A percentile compares a stretch with the other conserved stretches of the same genome.
Conservation (phyloP, 352 stramenopile species). For the Thalassiosira livingstoniorum region DNA sequence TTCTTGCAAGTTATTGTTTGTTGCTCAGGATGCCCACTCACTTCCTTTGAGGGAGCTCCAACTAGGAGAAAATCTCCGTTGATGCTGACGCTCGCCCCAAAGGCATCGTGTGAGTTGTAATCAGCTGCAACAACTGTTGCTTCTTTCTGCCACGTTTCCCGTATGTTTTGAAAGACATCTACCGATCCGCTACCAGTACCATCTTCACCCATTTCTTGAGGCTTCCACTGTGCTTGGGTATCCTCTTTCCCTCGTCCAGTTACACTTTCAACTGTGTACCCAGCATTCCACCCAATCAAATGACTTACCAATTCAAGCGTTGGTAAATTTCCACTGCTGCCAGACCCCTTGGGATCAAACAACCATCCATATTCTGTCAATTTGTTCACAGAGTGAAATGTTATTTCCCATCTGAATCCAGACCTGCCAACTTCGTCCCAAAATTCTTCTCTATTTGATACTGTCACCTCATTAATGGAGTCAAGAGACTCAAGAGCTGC, state of each 20-base stretch:
- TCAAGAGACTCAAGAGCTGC: slow-evolving; percentile 64
- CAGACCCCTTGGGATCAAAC: slow-evolving; percentile 53
- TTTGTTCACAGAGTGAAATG: slow-evolving; percentile 71
- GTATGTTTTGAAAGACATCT: slow-evolving; percentile 46
- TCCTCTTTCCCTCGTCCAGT: slow-evolving; percentile 65
- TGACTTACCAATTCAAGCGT: slow-evolving; percentile 53
- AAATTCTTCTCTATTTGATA: slow-evolving; percentile 54
- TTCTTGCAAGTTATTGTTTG: slow-evolving; percentile 76
- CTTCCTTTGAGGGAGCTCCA: slow-evolving; percentile 72
- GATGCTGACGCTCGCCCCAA: slow-evolving; percentile 66
- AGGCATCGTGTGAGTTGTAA: slow-evolving; percentile 63
- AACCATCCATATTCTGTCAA: slow-evolving; percentile 67
- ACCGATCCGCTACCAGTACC: slow-evolving; percentile 56
- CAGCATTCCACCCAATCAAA: slow-evolving; percentile 68
- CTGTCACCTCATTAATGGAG: slow-evolving; percentile 71
- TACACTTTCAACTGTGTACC: slow-evolving; percentile 55
- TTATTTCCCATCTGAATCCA: slow-evolving; percentile 69
- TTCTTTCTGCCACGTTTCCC: slow-evolving; percentile 69
- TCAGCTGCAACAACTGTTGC: slow-evolving; percentile 59
- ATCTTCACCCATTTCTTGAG: slow-evolving; percentile 65
- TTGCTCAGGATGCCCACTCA: slow-evolving; percentile 67
- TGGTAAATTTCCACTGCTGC: slow-evolving; percentile 64
- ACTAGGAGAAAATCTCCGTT: slow-evolving; percentile 54
- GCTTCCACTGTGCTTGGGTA: slow-evolving; percentile 70
- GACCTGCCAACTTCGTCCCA: slow-evolving; percentile 52